Conservation (phyloP, 441 rosid species). For the Sinapis alba region DNA sequence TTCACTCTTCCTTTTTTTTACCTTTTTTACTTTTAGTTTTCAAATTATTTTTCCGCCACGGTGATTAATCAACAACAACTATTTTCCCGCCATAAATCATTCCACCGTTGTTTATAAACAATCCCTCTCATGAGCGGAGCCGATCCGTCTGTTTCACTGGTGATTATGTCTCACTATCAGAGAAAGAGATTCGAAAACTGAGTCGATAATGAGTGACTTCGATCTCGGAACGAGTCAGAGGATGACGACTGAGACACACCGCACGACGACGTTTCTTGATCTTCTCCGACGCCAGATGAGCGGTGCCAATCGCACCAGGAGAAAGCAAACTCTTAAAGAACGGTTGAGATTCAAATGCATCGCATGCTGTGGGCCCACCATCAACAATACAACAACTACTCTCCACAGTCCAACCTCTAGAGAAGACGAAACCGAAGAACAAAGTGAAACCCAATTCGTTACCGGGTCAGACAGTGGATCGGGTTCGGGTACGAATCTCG, state of each 20-base stretch:
- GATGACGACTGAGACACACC: slow-evolving; percentile 35
- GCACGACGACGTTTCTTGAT: slow-evolving; percentile 48
- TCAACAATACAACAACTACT: background rate
- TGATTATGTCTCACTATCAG: background rate
- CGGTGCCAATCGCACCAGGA: slow-evolving; percentile 41
- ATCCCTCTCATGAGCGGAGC: slow-evolving; percentile 27
- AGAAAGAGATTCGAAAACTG: background rate
- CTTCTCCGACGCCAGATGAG: slow-evolving; percentile 58
- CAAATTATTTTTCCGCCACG: background rate
- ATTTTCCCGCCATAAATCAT: slow-evolving; percentile 21
- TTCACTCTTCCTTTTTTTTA: background rate
- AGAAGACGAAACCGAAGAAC: slow-evolving; percentile 44
- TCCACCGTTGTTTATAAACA: background rate
- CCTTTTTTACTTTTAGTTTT: background rate
- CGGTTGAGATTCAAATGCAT: slow-evolving; percentile 61
- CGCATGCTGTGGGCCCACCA: slow-evolving; percentile 67
- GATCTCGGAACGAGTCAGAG: slow-evolving; percentile 51
- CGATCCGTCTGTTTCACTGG: slow-evolving; percentile 1
- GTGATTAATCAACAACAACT: background rate
- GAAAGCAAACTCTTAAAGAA: slow-evolving; percentile 55
- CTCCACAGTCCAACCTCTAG: slow-evolving; percentile 39
- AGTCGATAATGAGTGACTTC: slow-evolving; percentile 55
- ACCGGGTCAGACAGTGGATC: slow-evolving; percentile 14
- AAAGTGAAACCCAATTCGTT: background rate
- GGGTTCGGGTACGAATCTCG: slow-evolving; percentile 71